Evolutionary conservation across 176 grass and related monocot genomes (phyloP).

Genomic region (Zizania latifolia): DNA sequence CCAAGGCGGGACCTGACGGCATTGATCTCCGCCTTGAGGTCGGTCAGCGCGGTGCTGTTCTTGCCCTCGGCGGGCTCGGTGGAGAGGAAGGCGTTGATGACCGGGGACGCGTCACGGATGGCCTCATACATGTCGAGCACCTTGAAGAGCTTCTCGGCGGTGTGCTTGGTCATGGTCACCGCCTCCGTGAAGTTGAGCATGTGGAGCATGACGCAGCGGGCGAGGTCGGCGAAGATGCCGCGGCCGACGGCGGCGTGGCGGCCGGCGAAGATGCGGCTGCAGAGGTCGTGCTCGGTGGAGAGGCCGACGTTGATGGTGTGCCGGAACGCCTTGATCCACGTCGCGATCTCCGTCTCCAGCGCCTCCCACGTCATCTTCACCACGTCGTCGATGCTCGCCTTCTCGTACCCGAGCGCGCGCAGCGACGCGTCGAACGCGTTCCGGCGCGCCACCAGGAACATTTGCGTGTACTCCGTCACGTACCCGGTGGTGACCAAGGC

Average conservation of each 20-base stretch:
- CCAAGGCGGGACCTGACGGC: conserved; percentile 42
- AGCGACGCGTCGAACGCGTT: conserved; percentile 44
- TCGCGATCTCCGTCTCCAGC: conserved; percentile 56
- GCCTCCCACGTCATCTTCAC: conserved; percentile 72
- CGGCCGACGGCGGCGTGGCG: conserved; percentile 15
- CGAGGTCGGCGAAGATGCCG: conserved; percentile 47
- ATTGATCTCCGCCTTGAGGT: conserved; percentile 54
- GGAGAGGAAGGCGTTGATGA: conserved; percentile 53
- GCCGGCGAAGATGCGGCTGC: conserved; percentile 45
- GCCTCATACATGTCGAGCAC: conserved; percentile 92
- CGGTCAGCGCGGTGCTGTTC: neutral
- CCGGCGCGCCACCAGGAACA: conserved; percentile 57
- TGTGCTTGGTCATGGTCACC: conserved; percentile 54
- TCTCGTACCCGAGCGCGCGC: conserved; percentile 29
- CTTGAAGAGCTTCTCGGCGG: conserved; percentile 79
- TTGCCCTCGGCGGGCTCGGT: neutral
- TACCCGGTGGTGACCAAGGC: conserved; percentile 63
- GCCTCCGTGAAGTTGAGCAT: conserved; percentile 84
- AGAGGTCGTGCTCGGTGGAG: conserved; percentile 62
- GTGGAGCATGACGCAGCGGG: conserved; percentile 47
- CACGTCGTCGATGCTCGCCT: conserved; percentile 42
- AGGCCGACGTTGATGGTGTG: conserved; percentile 49
- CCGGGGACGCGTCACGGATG: conserved; percentile 42
- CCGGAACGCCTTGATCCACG: conserved; percentile 69
- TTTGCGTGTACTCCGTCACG: conserved; percentile 70